Conservation (phyloP, 805 yeast genomes). For the Barnettozyma siamensis region DNA sequence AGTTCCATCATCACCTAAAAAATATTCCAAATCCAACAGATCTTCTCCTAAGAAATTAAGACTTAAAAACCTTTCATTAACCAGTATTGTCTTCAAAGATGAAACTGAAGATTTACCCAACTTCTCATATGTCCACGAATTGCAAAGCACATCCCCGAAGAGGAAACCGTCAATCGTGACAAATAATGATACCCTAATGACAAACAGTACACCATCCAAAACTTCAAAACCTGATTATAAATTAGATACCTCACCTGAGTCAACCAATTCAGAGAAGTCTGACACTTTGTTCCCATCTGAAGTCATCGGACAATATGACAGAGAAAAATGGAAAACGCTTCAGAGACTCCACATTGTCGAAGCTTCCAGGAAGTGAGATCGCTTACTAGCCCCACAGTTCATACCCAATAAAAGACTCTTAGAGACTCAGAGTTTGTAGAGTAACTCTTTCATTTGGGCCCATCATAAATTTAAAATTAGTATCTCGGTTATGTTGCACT, state of each 20-base stretch:
- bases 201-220: too few relatives aligned
- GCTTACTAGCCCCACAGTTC: too few relatives aligned
- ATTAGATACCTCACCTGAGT: constrained; percentile 26
- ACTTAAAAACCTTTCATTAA: constrained; percentile 22
- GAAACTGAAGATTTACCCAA: constrained; percentile 14
- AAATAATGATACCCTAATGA: too few relatives aligned
- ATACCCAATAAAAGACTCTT: too few relatives aligned
- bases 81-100: constrained; percentile 22
- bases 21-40: constrained; percentile 8
- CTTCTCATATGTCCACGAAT: constrained; percentile 22
- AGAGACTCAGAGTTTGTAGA: too few relatives aligned
- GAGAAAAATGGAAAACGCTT: constrained; percentile 59
- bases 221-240: neutral
- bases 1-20: constrained; percentile 19
- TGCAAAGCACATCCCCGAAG: constrained; percentile 21
- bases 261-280: constrained; percentile 33
- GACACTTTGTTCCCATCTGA: constrained; percentile 43
- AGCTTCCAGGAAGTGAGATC: neutral
- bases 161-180: constrained; percentile 1
- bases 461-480: too few relatives aligned
- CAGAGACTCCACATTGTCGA: constrained; percentile 29
- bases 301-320: constrained; percentile 58
- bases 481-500: neutral
- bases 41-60: constrained; percentile 15
- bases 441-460: too few relatives aligned